Conservation (phyloP, 1,284 basidiomycete species). For the Sanguinoderma infundibulare region DNA sequence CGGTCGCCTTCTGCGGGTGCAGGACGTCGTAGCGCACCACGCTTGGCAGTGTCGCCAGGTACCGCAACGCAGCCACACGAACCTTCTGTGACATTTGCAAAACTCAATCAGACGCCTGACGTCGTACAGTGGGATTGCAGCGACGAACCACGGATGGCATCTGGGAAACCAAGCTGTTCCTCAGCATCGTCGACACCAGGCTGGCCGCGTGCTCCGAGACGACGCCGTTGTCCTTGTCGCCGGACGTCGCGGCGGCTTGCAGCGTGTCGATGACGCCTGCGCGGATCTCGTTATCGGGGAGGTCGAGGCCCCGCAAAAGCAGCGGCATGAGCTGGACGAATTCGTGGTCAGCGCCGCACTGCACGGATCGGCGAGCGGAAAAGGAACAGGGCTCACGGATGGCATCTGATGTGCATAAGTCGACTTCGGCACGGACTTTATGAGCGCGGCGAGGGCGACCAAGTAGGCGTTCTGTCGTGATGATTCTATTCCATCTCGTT, state of each 20-base stretch:
- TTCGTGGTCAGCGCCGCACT: background rate
- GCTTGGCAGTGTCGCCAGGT: slow-evolving; percentile 73
- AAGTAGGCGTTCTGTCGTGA: slow-evolving; percentile 73
- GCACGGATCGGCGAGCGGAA: background rate
- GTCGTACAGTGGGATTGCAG: background rate
- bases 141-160: slow-evolving; percentile 60
- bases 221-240: slow-evolving; percentile 44
- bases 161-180: slow-evolving; percentile 52
- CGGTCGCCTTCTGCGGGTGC: slow-evolving; percentile 72
- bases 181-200: slow-evolving; percentile 75
- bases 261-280: slow-evolving; percentile 84
- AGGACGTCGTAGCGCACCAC: slow-evolving; percentile 81
- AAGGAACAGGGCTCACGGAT: slow-evolving; percentile 49
- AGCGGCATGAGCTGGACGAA: slow-evolving; percentile 82
- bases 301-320: slow-evolving; percentile 82
- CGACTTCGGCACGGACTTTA: slow-evolving; percentile 81
- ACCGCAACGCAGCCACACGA: slow-evolving; percentile 76
- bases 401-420: slow-evolving; percentile 73
- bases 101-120: background rate
- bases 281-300: slow-evolving; percentile 77
- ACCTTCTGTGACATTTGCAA: slow-evolving; percentile 55
- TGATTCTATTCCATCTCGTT: slow-evolving; percentile 39
- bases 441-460: slow-evolving; percentile 82
- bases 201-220: slow-evolving; percentile 74
- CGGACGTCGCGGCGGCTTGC: slow-evolving; percentile 67